These are phyloP conservation scores for Mikania micrantha DNA, from an alignment of 129 eudicot genomes.

Conservation along the genomic window DNA sequence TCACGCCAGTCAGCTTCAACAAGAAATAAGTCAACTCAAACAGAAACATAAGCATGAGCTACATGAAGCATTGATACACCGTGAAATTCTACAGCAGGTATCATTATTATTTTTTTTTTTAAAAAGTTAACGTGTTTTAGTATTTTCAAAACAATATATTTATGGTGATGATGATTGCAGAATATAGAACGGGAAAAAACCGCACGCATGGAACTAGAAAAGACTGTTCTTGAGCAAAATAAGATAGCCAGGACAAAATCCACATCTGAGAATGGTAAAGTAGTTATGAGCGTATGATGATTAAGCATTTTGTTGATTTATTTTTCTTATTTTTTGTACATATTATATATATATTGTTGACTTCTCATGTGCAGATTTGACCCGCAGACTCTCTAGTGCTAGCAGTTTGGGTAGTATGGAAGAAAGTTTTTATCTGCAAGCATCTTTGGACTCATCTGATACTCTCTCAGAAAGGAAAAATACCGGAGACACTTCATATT, in stretches of 20 bases:
- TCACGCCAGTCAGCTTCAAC: constrained; percentile 62
- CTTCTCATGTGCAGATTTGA: too few relatives aligned
- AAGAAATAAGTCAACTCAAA: constrained; percentile 66
- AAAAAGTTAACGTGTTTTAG: background rate
- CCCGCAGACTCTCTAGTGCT: constrained; percentile 77
- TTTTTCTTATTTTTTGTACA: constrained; percentile 2
- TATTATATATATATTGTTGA: too few relatives aligned
- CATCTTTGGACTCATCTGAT: constrained; percentile 66
- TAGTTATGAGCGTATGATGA: too few relatives aligned
- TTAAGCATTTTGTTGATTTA: too few relatives aligned
- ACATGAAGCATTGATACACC: constrained; percentile 65
- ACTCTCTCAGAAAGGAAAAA: constrained; percentile 48
- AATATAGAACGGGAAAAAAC: constrained; percentile 76
- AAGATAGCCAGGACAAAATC: constrained; percentile 37
- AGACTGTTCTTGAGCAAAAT: constrained; percentile 44
- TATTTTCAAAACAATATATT: background rate
- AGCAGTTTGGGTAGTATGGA: constrained; percentile 76
- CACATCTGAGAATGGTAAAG: constrained; percentile 58
- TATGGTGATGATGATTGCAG: constrained; percentile 26
- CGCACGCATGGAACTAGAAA: constrained; percentile 74
- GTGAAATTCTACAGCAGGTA: constrained; percentile 85
- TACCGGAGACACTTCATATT: constrained; percentile 45
- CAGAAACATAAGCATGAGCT: constrained; percentile 71
- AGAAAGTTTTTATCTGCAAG: constrained; percentile 77
- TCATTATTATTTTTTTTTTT: background rate